Conservation (phyloP, 2,329 filamentous ascomycete genomes). For the Trichoderma breve region DNA sequence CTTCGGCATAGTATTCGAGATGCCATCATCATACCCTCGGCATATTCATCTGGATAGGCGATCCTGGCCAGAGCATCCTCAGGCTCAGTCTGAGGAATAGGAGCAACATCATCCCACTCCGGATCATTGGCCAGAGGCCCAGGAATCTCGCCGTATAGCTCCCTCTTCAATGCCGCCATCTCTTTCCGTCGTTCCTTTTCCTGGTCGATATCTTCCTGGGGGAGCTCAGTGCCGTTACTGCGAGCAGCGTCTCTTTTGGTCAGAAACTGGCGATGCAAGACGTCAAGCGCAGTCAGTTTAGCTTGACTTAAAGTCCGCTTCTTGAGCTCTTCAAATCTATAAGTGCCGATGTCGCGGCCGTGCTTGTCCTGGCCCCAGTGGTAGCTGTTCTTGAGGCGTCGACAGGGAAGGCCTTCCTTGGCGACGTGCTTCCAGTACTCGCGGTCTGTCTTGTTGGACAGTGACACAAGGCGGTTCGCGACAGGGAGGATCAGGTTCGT, state of each 20-base stretch:
- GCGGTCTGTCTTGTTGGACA: conserved; percentile 50
- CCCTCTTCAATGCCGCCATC: conserved; percentile 51
- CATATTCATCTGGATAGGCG: conserved; percentile 85
- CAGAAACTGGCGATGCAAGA: conserved; percentile 46
- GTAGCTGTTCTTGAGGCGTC: conserved; percentile 41
- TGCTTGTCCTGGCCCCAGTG: conserved; percentile 52
- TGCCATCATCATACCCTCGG: conserved; percentile 58
- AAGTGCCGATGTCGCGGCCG: conserved; percentile 50
- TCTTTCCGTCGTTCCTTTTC: conserved; percentile 49
- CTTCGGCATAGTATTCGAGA: not conserved
- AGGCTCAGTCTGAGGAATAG: conserved; percentile 81
- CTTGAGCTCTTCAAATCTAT: conserved; percentile 46
- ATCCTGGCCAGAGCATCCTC: conserved; percentile 86
- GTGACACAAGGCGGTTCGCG: conserved; percentile 35
- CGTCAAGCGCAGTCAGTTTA: conserved; percentile 43
- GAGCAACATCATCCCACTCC: conserved; percentile 79
- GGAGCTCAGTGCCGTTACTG: conserved; percentile 28
- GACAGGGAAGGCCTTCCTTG: conserved; percentile 51
- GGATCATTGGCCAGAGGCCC: conserved; percentile 59
- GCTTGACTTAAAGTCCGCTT: conserved; percentile 42
- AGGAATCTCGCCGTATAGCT: conserved; percentile 52
- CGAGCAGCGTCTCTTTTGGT: conserved; percentile 35
- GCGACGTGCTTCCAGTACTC: conserved; percentile 58
- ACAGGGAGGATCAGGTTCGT: conserved; percentile 45
- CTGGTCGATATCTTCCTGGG: conserved; percentile 42